Conservation (phyloP, 352 stramenopile species). For the Phytopythium boreale region DNA sequence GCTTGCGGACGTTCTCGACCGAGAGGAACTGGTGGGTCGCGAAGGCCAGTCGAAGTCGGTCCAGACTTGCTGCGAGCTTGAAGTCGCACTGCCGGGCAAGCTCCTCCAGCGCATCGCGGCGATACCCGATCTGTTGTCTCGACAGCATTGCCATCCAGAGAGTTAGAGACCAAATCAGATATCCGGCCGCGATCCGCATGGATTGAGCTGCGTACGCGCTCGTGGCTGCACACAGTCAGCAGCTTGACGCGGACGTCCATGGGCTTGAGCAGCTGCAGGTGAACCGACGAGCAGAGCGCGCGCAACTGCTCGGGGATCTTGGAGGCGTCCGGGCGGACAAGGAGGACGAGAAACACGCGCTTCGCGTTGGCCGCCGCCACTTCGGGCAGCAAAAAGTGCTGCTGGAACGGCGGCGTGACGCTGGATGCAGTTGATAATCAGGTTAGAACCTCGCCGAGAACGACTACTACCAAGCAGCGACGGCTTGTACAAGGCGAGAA, state of each 20-base stretch:
- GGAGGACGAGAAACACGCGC: constrained; percentile 51
- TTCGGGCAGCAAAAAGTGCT: constrained; percentile 58
- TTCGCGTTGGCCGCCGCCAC: constrained; percentile 46
- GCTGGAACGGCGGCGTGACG: constrained; percentile 51
- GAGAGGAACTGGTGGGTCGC: constrained; percentile 49
- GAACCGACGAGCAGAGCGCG: constrained; percentile 28
- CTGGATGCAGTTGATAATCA: constrained; percentile 16
- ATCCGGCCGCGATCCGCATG: background rate
- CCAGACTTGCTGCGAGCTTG: constrained; percentile 39
- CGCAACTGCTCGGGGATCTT: constrained; percentile 67
- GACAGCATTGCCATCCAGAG: background rate
- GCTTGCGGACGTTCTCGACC: constrained; percentile 48
- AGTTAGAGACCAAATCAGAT: background rate
- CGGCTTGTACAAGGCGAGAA: too few species aligned
- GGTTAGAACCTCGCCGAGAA: background rate
- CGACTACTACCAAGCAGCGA: background rate
- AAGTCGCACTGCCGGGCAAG: constrained; percentile 26
- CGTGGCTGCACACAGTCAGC: constrained; percentile 41
- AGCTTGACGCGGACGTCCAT: constrained; percentile 53
- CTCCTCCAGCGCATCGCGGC: constrained; percentile 50
- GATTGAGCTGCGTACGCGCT: constrained; percentile 26
- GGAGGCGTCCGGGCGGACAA: constrained; percentile 44
- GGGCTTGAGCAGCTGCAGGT: constrained; percentile 33
- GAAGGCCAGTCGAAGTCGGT: constrained; percentile 49
- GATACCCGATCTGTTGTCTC: constrained; percentile 53